A percentile compares a stretch with the other conserved stretches of the same genome.
Evolutionary conservation across 768 basidiomycete genomes (phyloP).

Genomic region (Suillus paluster): DNA sequence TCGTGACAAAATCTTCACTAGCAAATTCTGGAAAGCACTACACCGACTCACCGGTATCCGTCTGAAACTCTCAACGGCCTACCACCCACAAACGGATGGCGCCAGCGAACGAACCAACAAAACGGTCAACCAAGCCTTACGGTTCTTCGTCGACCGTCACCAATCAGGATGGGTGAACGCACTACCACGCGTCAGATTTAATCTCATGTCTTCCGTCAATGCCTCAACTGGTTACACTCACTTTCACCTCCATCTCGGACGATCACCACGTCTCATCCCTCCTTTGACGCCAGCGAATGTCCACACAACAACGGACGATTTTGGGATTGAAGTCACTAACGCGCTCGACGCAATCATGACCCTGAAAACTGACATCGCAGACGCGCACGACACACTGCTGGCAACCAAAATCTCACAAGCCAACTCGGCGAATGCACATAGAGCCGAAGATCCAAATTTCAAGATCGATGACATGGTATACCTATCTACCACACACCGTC

Average conservation of each 20-base stretch:
- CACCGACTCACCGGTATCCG: slow-evolving; percentile 27
- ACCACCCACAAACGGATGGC: slow-evolving; percentile 44
- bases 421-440: slow-evolving; percentile 11
- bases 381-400: slow-evolving; percentile 41
- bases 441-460: background rate
- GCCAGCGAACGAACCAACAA: slow-evolving; percentile 37
- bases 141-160: slow-evolving; percentile 27
- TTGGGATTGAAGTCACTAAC: too few relatives aligned
- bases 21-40: slow-evolving; percentile 4
- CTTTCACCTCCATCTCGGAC: slow-evolving; percentile 33
- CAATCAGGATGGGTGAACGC: slow-evolving; percentile 35
- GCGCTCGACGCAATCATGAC: background rate
- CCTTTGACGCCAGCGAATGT: slow-evolving; percentile 11
- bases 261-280: slow-evolving; percentile 24
- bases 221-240: slow-evolving; percentile 32
- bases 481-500: slow-evolving; percentile 4
- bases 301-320: too few relatives aligned
- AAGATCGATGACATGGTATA: slow-evolving; percentile 10
- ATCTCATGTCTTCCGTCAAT: slow-evolving; percentile 39
- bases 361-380: slow-evolving; percentile 23
- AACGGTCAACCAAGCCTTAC: slow-evolving; percentile 32
- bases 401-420: slow-evolving; percentile 34
- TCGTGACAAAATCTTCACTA: too few relatives aligned
- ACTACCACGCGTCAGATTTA: slow-evolving; percentile 34
- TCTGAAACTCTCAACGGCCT: slow-evolving; percentile 38